A percentile compares a stretch with the other conserved stretches of the same genome.
Evolutionary conservation across 148 eudicot species (phyloP).

Genomic region (Chenopodium quinoa): DNA sequence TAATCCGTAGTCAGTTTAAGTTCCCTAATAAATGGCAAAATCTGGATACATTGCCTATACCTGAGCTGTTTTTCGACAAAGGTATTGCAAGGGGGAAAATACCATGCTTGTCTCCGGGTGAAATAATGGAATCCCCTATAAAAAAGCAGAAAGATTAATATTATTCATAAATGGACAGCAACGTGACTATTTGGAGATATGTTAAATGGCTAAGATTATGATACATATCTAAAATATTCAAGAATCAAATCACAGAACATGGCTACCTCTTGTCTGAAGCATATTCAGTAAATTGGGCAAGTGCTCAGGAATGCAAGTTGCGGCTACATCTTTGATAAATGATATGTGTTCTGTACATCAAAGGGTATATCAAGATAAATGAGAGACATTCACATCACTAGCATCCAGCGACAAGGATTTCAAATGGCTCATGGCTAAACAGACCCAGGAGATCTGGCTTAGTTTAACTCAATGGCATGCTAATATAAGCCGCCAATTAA

Average conservation of each 20-base stretch:
- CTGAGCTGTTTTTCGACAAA: slow-evolving; percentile 60
- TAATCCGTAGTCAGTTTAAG: neutral
- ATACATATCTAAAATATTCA: neutral
- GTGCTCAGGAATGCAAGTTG: slow-evolving; percentile 65
- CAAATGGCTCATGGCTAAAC: neutral
- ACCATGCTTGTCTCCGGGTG: slow-evolving; percentile 85
- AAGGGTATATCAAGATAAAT: neutral
- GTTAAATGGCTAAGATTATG: neutral
- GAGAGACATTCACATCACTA: neutral
- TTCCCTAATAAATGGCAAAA: neutral
- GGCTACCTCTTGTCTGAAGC: slow-evolving; percentile 78
- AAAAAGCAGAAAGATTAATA: slow-evolving; percentile 9
- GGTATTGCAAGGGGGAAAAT: slow-evolving; percentile 87
- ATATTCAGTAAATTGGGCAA: slow-evolving; percentile 72
- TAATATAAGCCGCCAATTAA: neutral
- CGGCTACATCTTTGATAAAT: slow-evolving; percentile 84
- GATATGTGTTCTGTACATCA: slow-evolving; percentile 66
- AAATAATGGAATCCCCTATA: slow-evolving; percentile 67
- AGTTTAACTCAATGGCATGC: neutral
- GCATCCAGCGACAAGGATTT: neutral
- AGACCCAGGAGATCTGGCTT: neutral
- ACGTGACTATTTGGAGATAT: neutral
- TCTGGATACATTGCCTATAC: slow-evolving; percentile 27
- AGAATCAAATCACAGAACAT: slow-evolving; percentile 10
- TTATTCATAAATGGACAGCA: neutral